Base-by-base conservation (phyloP, 345 rosid species). In the Eucalyptus albens region DNA sequence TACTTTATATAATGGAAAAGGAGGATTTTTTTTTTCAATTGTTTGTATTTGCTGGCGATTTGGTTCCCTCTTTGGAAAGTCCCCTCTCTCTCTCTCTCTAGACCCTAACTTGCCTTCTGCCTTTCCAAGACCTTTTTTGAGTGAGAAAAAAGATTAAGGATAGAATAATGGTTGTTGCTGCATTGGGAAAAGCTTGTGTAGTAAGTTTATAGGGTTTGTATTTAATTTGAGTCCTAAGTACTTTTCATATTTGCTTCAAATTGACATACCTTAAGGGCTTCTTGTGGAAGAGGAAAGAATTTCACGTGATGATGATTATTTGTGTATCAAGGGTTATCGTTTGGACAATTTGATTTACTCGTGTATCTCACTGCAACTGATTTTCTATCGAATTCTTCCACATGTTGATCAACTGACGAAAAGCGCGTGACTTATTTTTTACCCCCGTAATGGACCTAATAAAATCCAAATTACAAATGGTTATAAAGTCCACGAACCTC, bases 381-480 rank as follows among this genome's bases (percentile, higher is more conserved):
- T 29, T 62, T 27, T 62, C 1, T n/a, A 67, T 31, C 7, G 2
- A 67, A 31, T 65, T n/a, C 3, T 65, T 65, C 5, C 0, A 8
- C 3, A 2, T 4, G 40, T 7, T 16, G 21, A 8, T 31, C 7
- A 8, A 14, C 1, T 0, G 2, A 65, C 4, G 0, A 65, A n/a
- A 4, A 67, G 0, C 0, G 22, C 5, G 1, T 8, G 3, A 31
- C 11, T 31, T 69, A 16, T 5, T 4, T 77, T 40, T 21, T 2
- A 6, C 27, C 24, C 0, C 2, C 0, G 0, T 11, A 11, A 4
- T 11, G 27, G 83, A 6, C 1, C 1, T 10, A 11, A 72, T 10
- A 37, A 37, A 72, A 19, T 40, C 8, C 3, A 17, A 6, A 21
- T 72, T 37, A 19, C 27, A 19, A 0, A 77, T 7, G 27, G n/a